Conservation (phyloP, 2,329 filamentous ascomycete species). For the Aphanoascus verrucosus region DNA sequence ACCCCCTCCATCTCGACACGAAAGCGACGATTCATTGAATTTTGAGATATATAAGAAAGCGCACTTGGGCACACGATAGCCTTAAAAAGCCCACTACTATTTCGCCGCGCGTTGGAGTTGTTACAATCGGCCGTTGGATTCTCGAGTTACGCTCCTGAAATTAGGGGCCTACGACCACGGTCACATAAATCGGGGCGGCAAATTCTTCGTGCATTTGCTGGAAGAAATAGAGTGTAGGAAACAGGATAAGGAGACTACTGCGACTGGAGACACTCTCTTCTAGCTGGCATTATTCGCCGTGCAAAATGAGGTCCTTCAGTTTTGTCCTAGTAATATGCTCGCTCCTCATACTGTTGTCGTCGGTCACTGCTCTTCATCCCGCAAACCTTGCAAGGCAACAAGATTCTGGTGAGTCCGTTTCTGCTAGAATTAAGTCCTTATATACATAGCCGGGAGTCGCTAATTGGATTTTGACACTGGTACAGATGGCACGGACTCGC, state of each 20-base stretch:
- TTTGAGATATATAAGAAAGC: neutral
- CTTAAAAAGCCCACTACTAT: no score
- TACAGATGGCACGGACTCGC: slow-evolving; percentile 2
- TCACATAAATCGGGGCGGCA: no score
- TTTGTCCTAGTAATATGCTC: slow-evolving; percentile 12
- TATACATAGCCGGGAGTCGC: neutral
- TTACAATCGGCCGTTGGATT: neutral
- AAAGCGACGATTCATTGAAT: neutral
- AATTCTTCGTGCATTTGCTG: neutral
- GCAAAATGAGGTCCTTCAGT: slow-evolving; percentile 7
- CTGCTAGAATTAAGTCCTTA: neutral
- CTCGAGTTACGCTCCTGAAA: neutral
- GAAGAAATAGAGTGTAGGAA: neutral
- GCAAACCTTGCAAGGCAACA: slow-evolving; percentile 4
- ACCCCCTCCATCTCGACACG: neutral
- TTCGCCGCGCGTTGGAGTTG: neutral
- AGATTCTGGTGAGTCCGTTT: slow-evolving; percentile 3
- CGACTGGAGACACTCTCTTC: neutral
- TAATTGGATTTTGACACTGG: slow-evolving; percentile 1
- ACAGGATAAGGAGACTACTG: neutral
- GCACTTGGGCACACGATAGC: no score
- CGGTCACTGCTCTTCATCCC: slow-evolving; percentile 4
- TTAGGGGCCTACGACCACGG: neutral
- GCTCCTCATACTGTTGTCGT: slow-evolving; percentile 11
- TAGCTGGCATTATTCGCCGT: neutral